Evolutionary conservation across 768 basidiomycete genomes (phyloP), one percentile per base, ranked within the genome.

Genomic region (Tulasnella calospora): DNA sequence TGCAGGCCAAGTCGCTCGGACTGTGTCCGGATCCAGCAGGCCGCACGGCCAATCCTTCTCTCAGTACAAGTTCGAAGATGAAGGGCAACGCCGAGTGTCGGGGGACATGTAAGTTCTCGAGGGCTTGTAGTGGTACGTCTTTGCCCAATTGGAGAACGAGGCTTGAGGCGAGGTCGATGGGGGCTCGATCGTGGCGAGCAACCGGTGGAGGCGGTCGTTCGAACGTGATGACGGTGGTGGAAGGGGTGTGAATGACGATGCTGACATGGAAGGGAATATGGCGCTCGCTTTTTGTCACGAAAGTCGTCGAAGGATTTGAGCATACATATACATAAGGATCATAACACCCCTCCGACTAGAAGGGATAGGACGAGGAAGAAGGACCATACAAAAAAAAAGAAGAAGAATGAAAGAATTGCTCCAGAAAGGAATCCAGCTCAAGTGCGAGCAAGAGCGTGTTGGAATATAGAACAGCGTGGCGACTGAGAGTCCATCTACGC

Each of bases 1-100:
- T 98, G 85, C 95, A 98, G 0, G 94, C 93, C 73, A 99, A 87
- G 85, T 99, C 97, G 82, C 92, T 93, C 33, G 97, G 97, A 78
- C 92, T 94, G 85, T 98, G 96, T 2, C 96, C 97, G 19, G 94
- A 90, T 17, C 95, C 98, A 17, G 91, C 92, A 0, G 94, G 92
- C 77, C 95, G 90, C 41, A 99, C 87, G 30, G 88, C 86, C 82
- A 89, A 90, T 21, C 88, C 85, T 82, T 95, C 90, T 61, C 92
- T 86, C 23, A 91, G 87, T 0, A 95, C 95, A 35, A 95, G 90
- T 82, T 94, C 93, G 36, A 99, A 87, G 70, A 96, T 87, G 81
- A 90, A 88, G 69, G 88, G 87, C 82, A 94, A 93, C 44, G 88
- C 79, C 87, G 84, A 61, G 90, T 89, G 33, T 86, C 88, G 80